Conservation (phyloP, 2,329 filamentous ascomycete species). For the Gnomoniopsis smithogilvyi region DNA sequence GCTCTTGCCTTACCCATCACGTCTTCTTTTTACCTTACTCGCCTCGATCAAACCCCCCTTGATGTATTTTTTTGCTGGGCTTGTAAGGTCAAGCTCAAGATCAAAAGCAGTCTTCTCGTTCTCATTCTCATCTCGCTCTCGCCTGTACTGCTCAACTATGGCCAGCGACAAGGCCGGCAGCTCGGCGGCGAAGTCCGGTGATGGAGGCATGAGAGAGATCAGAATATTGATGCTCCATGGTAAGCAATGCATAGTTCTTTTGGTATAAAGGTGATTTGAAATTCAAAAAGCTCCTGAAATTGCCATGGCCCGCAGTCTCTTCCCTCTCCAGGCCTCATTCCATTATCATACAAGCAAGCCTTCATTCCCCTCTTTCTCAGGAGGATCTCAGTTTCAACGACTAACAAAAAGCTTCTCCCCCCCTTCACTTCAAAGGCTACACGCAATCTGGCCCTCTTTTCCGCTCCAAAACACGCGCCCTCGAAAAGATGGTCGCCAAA, state of each 20-base stretch:
- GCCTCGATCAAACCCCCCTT: neutral
- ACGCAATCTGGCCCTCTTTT: conserved; percentile 87
- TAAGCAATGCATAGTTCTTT: conserved; percentile 27
- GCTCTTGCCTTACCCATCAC: no score
- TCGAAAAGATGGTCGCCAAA: conserved; percentile 78
- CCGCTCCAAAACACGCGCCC: conserved; percentile 80
- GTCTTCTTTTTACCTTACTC: no score
- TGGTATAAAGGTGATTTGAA: neutral
- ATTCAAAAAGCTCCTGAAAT: neutral
- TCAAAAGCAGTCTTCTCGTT: neutral
- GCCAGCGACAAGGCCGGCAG: neutral
- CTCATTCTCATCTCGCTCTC: neutral
- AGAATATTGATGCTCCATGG: conserved; percentile 79
- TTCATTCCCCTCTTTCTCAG: neutral
- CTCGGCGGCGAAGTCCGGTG: conserved; percentile 20
- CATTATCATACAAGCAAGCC: neutral
- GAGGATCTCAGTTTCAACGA: neutral
- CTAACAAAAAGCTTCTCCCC: neutral
- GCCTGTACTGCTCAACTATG: conserved; percentile 7
- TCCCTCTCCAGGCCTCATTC: neutral
- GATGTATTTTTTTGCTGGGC: conserved; percentile 3
- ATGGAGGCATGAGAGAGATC: conserved; percentile 44
- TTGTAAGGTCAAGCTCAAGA: neutral
- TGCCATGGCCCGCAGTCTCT: neutral
- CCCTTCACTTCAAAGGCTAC: conserved; percentile 56